Conservation (phyloP, 129 eudicot genomes). For the Flaveria linearis region DNA sequence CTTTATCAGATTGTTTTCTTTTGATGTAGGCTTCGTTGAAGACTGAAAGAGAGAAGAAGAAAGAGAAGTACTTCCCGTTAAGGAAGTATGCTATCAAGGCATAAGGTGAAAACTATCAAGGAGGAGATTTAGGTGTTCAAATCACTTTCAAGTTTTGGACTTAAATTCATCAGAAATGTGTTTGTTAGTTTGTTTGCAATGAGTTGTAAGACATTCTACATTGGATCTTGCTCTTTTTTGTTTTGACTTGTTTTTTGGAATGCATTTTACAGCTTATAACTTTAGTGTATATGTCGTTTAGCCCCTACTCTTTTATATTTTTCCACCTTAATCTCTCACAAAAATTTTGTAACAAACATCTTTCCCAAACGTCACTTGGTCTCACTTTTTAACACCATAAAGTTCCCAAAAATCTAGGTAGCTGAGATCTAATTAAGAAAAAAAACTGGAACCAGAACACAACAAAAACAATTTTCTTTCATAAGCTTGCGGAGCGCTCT, state of each 20-base stretch:
- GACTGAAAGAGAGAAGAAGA: slow-evolving; percentile 66
- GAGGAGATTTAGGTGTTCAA: slow-evolving; percentile 18
- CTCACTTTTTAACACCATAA: too few relatives aligned
- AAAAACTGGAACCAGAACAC: too few relatives aligned
- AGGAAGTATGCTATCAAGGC: slow-evolving; percentile 73
- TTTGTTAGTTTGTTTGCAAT: slow-evolving; percentile 30
- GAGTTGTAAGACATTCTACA: slow-evolving; percentile 21
- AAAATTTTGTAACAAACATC: too few relatives aligned
- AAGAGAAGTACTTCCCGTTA: slow-evolving; percentile 66
- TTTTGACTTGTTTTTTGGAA: slow-evolving; percentile 15
- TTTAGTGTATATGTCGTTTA: background rate
- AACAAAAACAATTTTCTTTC: too few relatives aligned
- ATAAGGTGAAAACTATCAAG: slow-evolving; percentile 27
- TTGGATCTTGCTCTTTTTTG: background rate
- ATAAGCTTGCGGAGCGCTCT: too few relatives aligned
- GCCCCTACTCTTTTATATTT: too few relatives aligned
- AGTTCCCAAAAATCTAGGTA: too few relatives aligned
- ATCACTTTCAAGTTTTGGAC: slow-evolving; percentile 33
- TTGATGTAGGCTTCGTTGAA: slow-evolving; percentile 55
- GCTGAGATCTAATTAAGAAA: too few relatives aligned
- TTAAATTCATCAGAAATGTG: slow-evolving; percentile 21
- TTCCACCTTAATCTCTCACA: too few relatives aligned
- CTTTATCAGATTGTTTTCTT: background rate
- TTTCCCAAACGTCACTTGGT: too few relatives aligned
- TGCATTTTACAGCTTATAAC: too few relatives aligned